Evolutionary conservation across 2,329 filamentous ascomycete species (phyloP), one percentile per base, ranked within the genome.

Genomic region (Aspergillus carbonarius): DNA sequence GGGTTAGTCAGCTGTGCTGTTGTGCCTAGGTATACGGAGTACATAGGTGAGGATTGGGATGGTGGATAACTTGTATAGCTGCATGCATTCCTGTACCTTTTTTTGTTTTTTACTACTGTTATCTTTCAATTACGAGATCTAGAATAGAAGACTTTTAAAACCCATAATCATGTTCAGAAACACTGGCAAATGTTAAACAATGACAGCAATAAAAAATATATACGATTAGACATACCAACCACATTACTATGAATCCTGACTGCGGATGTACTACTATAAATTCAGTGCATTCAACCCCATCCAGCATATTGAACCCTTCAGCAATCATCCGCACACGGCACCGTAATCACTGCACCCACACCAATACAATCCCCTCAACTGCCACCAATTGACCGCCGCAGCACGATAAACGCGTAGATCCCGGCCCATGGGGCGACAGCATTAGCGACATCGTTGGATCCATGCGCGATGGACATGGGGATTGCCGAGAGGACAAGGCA

Each of bases 361-460:
- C 35, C 35, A 39, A 17, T 1, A 39, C 12, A 2, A 39, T 39
- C 35, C 35, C 35, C 35, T 15, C 35, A 39, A 17, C 64, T 79
- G 76, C 44, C 72, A 68, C 78, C 78, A 81, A 56, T 81, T 81
- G 58, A 81, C 70, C 3, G 39, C 54, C 4, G 74, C 75, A 0
- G 71, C 68, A 5, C 58, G 59, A 59, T 65, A 79, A 20, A 72
- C 74, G 67, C 60, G 63, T 79, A 80, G 1, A 70, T 70, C 2
- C 74, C 73, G 0, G 72, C 71, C 70, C 72, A 78, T 17, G 77
- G 75, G 0, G 76, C 76, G 3, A 79, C 72, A 2, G 76, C 75
- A 60, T 79, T 79, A 27, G 76, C 74, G 74, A 77, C 72, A 76
- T 76, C 66, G 30, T 32, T 32, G 30, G 30, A 32, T 10, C 30